Conservation (phyloP, 192 early-diverging fungal species). For the Coemansia sp. region DNA sequence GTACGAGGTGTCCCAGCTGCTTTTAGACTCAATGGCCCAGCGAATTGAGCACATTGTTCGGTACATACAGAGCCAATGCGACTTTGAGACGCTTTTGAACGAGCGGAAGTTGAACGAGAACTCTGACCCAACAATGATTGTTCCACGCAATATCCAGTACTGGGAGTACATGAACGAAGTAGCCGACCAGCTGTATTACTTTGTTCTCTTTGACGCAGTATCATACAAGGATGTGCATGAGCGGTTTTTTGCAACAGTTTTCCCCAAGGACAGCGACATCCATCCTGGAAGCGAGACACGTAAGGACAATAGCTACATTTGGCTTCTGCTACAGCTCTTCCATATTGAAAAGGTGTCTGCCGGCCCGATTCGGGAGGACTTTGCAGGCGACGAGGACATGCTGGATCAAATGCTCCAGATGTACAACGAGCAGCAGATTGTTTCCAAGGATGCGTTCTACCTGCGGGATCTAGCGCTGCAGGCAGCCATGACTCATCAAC, state of each 20-base stretch:
- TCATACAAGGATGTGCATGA: slow-evolving; percentile 60
- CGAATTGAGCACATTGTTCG: slow-evolving; percentile 40
- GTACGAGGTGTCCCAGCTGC: slow-evolving; percentile 34
- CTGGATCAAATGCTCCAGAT: slow-evolving; percentile 69
- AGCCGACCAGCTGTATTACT: slow-evolving; percentile 74
- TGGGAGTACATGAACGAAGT: slow-evolving; percentile 77
- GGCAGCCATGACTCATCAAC: slow-evolving; percentile 68
- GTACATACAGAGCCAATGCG: slow-evolving; percentile 52
- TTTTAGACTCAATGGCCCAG: slow-evolving; percentile 50
- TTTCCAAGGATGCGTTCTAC: slow-evolving; percentile 71
- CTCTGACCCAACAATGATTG: slow-evolving; percentile 58
- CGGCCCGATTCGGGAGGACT: slow-evolving; percentile 63
- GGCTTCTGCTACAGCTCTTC: slow-evolving; percentile 69
- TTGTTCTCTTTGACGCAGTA: slow-evolving; percentile 61
- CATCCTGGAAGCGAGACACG: slow-evolving; percentile 43
- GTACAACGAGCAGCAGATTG: slow-evolving; percentile 75
- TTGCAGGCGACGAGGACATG: slow-evolving; percentile 68
- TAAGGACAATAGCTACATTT: slow-evolving; percentile 75
- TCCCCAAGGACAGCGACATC: slow-evolving; percentile 57
- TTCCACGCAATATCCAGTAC: slow-evolving; percentile 67
- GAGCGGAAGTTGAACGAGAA: slow-evolving; percentile 38
- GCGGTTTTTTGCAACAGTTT: slow-evolving; percentile 60
- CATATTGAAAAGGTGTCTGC: slow-evolving; percentile 66
- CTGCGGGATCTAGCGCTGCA: slow-evolving; percentile 74
- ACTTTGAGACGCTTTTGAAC: slow-evolving; percentile 53